Evolutionary conservation across 2,329 filamentous ascomycete species (phyloP).

Genomic region (Cryphonectria naterciae): DNA sequence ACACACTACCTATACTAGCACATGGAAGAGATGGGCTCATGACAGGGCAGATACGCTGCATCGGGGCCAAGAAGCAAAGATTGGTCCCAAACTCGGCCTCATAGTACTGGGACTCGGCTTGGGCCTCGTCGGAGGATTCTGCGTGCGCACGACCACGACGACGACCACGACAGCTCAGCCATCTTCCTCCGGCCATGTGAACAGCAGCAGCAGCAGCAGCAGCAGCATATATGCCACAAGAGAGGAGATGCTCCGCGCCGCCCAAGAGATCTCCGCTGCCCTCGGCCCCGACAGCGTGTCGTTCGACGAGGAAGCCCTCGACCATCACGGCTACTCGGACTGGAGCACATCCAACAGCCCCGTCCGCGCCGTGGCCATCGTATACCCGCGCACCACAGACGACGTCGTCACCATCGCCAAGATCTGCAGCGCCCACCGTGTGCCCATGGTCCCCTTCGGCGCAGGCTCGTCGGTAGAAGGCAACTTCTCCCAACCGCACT

Average conservation of each 20-base stretch:
- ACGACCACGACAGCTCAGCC: background rate
- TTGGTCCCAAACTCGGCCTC: background rate
- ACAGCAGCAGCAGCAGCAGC: background rate
- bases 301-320: slow-evolving; percentile 66
- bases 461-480: slow-evolving; percentile 75
- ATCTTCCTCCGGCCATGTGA: background rate
- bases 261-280: slow-evolving; percentile 54
- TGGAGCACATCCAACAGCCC: slow-evolving; percentile 72
- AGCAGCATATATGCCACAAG: slow-evolving; percentile 12
- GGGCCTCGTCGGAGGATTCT: background rate
- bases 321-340: slow-evolving; percentile 69
- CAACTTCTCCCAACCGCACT: slow-evolving; percentile 69
- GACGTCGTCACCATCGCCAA: slow-evolving; percentile 67
- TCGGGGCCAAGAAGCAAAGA: background rate
- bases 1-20: background rate
- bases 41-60: background rate
- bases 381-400: slow-evolving; percentile 66
- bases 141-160: background rate
- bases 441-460: slow-evolving; percentile 66
- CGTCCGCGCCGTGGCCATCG: slow-evolving; percentile 65
- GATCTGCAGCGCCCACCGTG: slow-evolving; percentile 63
- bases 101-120: background rate
- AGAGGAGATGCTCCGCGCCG: slow-evolving; percentile 47
- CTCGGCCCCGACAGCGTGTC: slow-evolving; percentile 65
- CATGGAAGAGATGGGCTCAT: slow-evolving; percentile 3